Evolutionary conservation across 495 filamentous ascomycete genomes (phyloP).

Genomic region (Pyronema omphalodes): DNA sequence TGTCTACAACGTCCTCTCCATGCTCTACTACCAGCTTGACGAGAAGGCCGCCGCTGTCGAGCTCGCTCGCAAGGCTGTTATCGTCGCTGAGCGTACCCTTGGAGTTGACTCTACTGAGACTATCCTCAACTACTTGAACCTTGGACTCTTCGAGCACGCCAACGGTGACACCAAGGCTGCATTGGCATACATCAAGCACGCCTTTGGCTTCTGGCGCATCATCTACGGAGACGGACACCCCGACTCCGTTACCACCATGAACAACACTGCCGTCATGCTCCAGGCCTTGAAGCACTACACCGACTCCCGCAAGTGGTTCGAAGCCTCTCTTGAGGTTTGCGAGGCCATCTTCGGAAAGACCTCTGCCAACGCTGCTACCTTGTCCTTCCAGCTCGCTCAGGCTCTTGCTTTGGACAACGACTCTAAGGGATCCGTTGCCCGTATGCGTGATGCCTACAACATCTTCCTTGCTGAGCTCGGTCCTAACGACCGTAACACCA

Average conservation of each 20-base stretch:
- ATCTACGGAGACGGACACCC: conserved; percentile 88
- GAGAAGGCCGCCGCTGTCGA: conserved; percentile 92
- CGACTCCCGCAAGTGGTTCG: conserved; percentile 90
- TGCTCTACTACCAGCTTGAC: conserved; percentile 85
- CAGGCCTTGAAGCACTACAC: conserved; percentile 81
- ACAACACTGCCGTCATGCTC: conserved; percentile 97
- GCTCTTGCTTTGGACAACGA: conserved; percentile 85
- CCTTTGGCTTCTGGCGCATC: conserved; percentile 89
- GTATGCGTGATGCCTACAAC: conserved; percentile 89
- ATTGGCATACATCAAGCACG: conserved; percentile 72
- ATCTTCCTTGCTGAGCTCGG: conserved; percentile 80
- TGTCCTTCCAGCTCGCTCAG: conserved; percentile 92
- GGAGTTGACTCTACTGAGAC: conserved; percentile 91
- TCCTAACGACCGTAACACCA: conserved; percentile 80
- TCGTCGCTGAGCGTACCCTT: conserved; percentile 84
- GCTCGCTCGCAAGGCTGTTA: conserved; percentile 86
- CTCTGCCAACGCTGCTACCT: conserved; percentile 82
- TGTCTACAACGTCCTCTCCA: conserved; percentile 84
- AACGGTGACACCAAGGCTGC: conserved; percentile 71
- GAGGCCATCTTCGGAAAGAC: conserved; percentile 72
- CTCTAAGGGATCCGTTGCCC: conserved; percentile 66
- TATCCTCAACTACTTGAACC: conserved; percentile 82
- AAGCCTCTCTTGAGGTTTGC: conserved; percentile 70
- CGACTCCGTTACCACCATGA: conserved; percentile 94
- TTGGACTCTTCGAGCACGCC: conserved; percentile 86